Conservation (phyloP, 2,329 filamentous ascomycete species). For the Neodidymelliopsis sp. region DNA sequence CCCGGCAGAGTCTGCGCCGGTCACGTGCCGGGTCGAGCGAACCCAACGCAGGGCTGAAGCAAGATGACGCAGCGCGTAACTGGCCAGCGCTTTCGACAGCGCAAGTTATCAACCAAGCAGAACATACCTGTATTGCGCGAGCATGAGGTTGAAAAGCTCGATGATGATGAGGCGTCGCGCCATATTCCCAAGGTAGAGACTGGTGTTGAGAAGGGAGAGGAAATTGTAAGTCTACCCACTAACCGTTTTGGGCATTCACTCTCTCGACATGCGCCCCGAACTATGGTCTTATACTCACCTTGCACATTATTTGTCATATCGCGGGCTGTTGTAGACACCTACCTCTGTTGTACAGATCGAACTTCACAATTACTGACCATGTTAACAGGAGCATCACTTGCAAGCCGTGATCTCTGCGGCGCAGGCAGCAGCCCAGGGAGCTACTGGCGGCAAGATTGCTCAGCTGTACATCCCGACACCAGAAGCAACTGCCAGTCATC, state of each 20-base stretch:
- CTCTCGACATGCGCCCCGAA: constrained; percentile 8
- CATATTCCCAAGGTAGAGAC: constrained; percentile 87
- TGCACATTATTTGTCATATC: constrained; percentile 1
- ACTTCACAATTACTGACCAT: constrained; percentile 26
- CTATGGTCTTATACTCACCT: constrained; percentile 5
- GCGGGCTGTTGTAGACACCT: constrained; percentile 1
- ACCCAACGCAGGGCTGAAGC: constrained; percentile 20
- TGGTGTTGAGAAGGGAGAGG: constrained; percentile 95
- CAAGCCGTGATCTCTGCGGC: constrained; percentile 79
- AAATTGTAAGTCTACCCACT: constrained; percentile 77
- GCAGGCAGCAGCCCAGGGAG: constrained; percentile 61
- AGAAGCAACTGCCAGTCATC: constrained; percentile 66
- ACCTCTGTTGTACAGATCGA: constrained; percentile 18
- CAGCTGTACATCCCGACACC: constrained; percentile 73
- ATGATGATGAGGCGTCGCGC: constrained; percentile 85
- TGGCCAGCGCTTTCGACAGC: constrained; percentile 74
- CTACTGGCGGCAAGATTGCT: constrained; percentile 63
- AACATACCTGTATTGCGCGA: constrained; percentile 86
- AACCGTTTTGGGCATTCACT: constrained; percentile 38
- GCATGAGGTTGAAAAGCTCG: constrained; percentile 83
- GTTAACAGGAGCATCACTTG: constrained; percentile 85
- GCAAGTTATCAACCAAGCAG: constrained; percentile 93
- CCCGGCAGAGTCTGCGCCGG: constrained; percentile 31
- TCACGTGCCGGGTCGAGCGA: constrained; percentile 35
- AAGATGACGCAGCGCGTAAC: constrained; percentile 49